Base-by-base conservation (phyloP, 2,329 filamentous ascomycete species). In the Ophiostoma perfectum region DNA sequence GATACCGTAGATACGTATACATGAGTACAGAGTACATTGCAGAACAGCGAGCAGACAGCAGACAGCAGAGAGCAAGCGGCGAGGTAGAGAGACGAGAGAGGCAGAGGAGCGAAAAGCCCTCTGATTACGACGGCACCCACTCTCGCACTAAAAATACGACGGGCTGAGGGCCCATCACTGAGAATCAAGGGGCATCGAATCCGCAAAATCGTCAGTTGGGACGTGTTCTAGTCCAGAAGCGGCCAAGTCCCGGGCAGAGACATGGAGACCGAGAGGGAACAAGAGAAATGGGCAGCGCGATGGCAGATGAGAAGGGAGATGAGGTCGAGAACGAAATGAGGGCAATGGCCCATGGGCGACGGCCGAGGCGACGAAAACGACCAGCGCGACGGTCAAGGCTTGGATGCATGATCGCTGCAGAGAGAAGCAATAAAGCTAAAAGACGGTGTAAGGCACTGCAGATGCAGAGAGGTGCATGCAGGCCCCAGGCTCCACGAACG, bases 1-100 rank as follows among this genome's bases (percentile, higher is more conserved):
- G 49, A 55, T 55, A 55, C 49, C 27, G 49, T 55, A 55, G 49
- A 55, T 55, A 55, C 18, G 49, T 55, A 55, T 55, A 55, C 49
- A 55, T 55, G 49, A 55, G 49, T 55, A 55, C 49, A 27, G 27
- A 27, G 27, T 27, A 27, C 27, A 27, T 27, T 27, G 27, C 27
- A 27, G n/a, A n/a, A n/a, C n/a, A n/a, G n/a, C n/a, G n/a, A n/a
- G n/a, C n/a, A n/a, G n/a, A n/a, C n/a, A n/a, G n/a, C n/a, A n/a
- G n/a, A n/a, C n/a, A n/a, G n/a, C 27, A 27, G 27, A 27, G 27
- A 27, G 27, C 27, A 27, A 27, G 27, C 27, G 2, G 27, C 27
- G 27, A 27, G 27, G 27, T 27, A 27, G 27, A 27, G 27, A n/a
- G n/a, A n/a, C n/a, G 47, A 49, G 47, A 49, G 5, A 16, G 47